A percentile compares a stretch with the other conserved stretches of the same genome.
These are phyloP conservation scores for Gyrodon lividus DNA, from an alignment of 768 basidiomycete species.

Conservation along the genomic window DNA sequence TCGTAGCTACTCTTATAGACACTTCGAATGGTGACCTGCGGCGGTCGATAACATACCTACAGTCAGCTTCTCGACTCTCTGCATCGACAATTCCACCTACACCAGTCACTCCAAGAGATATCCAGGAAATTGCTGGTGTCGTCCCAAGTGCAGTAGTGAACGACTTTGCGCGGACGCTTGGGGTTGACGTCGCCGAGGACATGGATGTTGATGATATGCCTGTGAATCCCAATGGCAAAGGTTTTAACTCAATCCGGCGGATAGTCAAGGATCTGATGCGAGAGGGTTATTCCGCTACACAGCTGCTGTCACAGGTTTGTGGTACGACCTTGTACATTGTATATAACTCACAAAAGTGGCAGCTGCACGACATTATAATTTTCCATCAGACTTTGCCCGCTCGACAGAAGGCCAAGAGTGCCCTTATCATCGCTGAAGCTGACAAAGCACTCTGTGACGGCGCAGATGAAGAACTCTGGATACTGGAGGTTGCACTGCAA, in stretches of 20 bases:
- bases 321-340: conserved; percentile 2
- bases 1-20: conserved; percentile 70
- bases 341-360: conserved; percentile 5
- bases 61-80: conserved; percentile 90
- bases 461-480: conserved; percentile 95
- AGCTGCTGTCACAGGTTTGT: conserved; percentile 82
- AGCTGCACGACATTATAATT: conserved; percentile 91
- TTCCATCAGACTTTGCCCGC: conserved; percentile 79
- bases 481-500: conserved; percentile 81
- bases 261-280: conserved; percentile 77
- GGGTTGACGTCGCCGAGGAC: conserved; percentile 64
- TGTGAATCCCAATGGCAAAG: conserved; percentile 26
- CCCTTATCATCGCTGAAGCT: conserved; percentile 86
- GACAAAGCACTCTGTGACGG: conserved; percentile 97
- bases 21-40: conserved; percentile 91
- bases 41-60: conserved; percentile 95
- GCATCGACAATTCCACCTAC: conserved; percentile 69
- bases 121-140: conserved; percentile 97
- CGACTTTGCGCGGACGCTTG: conserved; percentile 67
- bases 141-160: conserved; percentile 76
- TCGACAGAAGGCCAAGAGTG: conserved; percentile 77
- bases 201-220: conserved; percentile 45
- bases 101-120: conserved; percentile 70
- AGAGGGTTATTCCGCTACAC: conserved; percentile 91
- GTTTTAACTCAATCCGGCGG: conserved; percentile 61